Evolutionary conservation across 2,329 filamentous ascomycete species (phyloP), one percentile per base, ranked within the genome.

Genomic region (Trichoderma cornu-damae): DNA sequence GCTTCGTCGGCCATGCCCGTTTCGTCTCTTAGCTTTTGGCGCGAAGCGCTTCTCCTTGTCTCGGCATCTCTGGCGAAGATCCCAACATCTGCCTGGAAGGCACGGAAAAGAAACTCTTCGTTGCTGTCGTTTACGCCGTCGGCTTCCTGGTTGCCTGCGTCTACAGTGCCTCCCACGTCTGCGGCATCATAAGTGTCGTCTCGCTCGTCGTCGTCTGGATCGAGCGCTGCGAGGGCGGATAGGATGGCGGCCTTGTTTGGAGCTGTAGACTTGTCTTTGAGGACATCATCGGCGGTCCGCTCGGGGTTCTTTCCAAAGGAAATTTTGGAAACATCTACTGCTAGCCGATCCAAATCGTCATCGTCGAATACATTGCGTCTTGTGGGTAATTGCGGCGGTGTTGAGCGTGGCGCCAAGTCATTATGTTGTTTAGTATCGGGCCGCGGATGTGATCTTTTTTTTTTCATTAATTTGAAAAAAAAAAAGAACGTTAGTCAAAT

Each of bases 131-230:
- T 73, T 5, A 64, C 66, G 12, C 72, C 76, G 57, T 80, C 76
- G 1, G 73, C 73, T 58, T 81, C 78, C 51, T 83, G 81, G 34
- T 80, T 77, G n/a, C 83, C 78, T 5, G 81, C 77, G 16, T 96
- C 91, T 3, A 96, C 85, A 0, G 89, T 89, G 20, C 93, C 92
- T 34, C 94, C 94, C 2, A 97, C 90, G 67, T 97, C 94, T 49
- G 85, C 90, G 1, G 87, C 84, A 66, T 99, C 94, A 68, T 99
- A 99, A 0, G 93, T 97, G 70, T 99, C 94, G 70, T 99, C 94
- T 34, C 91, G 84, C 74, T 99, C 94, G 69, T 99, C 94, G 63
- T 97, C 94, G 65, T 97, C 93, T 0, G 87, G 87, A 73, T 97
- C 92, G 64, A 97, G 96, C 0, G 87, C 82, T 14, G 90, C 90